These are phyloP conservation scores for Scheffersomyces stambukii DNA, from an alignment of 1,139 yeast species.

Conservation along the genomic window DNA sequence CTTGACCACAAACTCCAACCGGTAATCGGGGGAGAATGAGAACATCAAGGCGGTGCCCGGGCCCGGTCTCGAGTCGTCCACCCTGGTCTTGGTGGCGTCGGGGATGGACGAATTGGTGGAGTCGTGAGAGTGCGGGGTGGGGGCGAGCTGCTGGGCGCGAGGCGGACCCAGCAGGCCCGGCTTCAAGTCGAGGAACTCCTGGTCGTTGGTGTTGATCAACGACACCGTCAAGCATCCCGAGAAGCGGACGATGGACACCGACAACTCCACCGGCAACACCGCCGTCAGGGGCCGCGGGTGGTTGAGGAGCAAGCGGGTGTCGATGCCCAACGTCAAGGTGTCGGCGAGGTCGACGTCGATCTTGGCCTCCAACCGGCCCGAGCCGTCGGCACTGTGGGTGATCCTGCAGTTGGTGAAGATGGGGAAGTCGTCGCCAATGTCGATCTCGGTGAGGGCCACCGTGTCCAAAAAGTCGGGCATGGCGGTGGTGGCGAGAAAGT, in stretches of 20 bases:
- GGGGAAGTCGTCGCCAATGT: conserved; percentile 94
- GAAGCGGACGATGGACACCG: conserved; percentile 86
- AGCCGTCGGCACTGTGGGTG: conserved; percentile 45
- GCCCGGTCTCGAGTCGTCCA: too few species aligned
- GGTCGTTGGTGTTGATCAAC: conserved; percentile 50
- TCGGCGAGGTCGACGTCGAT: conserved; percentile 93
- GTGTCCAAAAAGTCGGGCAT: conserved; percentile 79
- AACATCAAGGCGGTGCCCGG: conserved; percentile 73
- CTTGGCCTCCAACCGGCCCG: conserved; percentile 74
- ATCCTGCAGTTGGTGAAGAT: conserved; percentile 91
- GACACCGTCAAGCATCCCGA: conserved; percentile 91
- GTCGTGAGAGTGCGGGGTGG: conserved; percentile 1
- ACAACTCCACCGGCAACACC: conserved; percentile 72
- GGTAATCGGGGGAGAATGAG: conserved; percentile 86
- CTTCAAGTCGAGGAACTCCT: conserved; percentile 21
- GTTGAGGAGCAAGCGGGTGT: conserved; percentile 75
- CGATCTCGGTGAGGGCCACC: conserved; percentile 78
- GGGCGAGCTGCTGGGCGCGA: too few species aligned
- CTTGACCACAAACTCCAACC: conserved; percentile 79
- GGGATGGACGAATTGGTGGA: conserved; percentile 3
- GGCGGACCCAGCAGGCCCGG: too few species aligned
- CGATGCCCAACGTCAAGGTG: conserved; percentile 83
- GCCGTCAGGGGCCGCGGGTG: conserved; percentile 86
- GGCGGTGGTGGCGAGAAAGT: conserved; percentile 44
- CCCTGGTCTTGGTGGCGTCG: conserved; percentile 5